phyloP scores from a whole-genome alignment of 257 asterid genomes.

The Eustoma russellianum region DNA sequence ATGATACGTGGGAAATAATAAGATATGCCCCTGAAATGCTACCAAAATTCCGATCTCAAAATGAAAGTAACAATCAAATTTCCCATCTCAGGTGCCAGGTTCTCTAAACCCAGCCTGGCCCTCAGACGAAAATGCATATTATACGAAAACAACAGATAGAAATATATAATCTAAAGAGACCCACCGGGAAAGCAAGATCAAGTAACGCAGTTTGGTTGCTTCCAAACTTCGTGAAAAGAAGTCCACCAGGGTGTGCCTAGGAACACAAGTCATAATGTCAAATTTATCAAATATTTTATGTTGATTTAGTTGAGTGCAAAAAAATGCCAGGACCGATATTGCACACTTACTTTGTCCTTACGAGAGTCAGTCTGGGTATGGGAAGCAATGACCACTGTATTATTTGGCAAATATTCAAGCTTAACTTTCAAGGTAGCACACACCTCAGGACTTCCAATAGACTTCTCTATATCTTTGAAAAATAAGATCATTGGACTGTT shows the following conservation, averaged over 20 bases:
- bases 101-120: too few species aligned
- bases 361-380: conserved; percentile 44
- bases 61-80: too few species aligned
- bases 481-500: too few species aligned
- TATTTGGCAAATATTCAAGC: conserved; percentile 73
- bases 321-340: not conserved
- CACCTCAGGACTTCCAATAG: conserved; percentile 61
- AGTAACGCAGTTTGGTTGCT: too few species aligned
- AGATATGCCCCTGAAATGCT: too few species aligned
- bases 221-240: too few species aligned
- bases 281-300: not conserved
- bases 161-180: conserved; percentile 57
- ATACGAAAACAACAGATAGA: too few species aligned
- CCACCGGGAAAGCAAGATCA: conserved; percentile 4
- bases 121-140: too few species aligned
- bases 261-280: not conserved
- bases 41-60: too few species aligned
- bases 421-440: conserved; percentile 52
- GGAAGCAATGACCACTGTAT: conserved; percentile 66
- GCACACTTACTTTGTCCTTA: conserved; percentile 66
- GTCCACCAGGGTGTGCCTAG: not conserved
- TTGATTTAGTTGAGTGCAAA: not conserved
- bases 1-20: too few species aligned
- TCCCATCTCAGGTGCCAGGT: too few species aligned
- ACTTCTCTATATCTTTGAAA: conserved; percentile 81